phyloP scores from a whole-genome alignment of 2,329 filamentous ascomycete genomes.

The Falciphora oryzae region DNA sequence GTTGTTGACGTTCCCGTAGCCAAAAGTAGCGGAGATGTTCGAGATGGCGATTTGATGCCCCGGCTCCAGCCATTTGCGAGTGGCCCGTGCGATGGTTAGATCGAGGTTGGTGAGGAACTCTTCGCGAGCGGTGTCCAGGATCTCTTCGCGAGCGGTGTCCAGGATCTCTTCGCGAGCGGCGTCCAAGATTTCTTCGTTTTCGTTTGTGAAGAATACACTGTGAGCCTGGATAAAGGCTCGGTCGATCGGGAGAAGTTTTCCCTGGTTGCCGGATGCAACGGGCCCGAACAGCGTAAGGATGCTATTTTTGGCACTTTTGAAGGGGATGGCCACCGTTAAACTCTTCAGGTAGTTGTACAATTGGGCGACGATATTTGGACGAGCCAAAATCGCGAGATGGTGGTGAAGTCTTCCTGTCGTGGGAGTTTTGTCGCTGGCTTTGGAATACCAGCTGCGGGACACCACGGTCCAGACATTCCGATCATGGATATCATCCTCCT shows the following conservation, averaged over 20 bases:
- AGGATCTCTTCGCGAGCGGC: slow-evolving; percentile 33
- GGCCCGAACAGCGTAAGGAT: no score
- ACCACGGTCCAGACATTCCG: slow-evolving; percentile 78
- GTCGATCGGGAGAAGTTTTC: slow-evolving; percentile 41
- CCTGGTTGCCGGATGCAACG: slow-evolving; percentile 28
- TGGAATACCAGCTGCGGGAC: slow-evolving; percentile 76
- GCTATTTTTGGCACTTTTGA: no score
- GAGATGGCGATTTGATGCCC: slow-evolving; percentile 53
- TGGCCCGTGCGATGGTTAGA: slow-evolving; percentile 46
- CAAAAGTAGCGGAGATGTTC: slow-evolving; percentile 45
- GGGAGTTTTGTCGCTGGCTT: slow-evolving; percentile 71
- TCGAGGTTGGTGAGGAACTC: slow-evolving; percentile 53
- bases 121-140: no score
- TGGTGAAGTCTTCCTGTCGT: slow-evolving; percentile 77
- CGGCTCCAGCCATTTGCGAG: slow-evolving; percentile 45
- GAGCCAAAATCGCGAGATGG: slow-evolving; percentile 73
- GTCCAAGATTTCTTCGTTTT: slow-evolving; percentile 39
- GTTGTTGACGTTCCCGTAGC: slow-evolving; percentile 46
- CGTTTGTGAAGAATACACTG: slow-evolving; percentile 55
- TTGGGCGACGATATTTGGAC: slow-evolving; percentile 64
- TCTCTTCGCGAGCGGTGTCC: no score
- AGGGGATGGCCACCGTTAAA: no score
- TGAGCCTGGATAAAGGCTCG: slow-evolving; percentile 58
- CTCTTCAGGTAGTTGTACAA: slow-evolving; percentile 68
- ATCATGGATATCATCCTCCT: slow-evolving; percentile 70